Evolutionary conservation across 495 filamentous ascomycete genomes (phyloP).

Genomic region (Astrocystis sublimbata): DNA sequence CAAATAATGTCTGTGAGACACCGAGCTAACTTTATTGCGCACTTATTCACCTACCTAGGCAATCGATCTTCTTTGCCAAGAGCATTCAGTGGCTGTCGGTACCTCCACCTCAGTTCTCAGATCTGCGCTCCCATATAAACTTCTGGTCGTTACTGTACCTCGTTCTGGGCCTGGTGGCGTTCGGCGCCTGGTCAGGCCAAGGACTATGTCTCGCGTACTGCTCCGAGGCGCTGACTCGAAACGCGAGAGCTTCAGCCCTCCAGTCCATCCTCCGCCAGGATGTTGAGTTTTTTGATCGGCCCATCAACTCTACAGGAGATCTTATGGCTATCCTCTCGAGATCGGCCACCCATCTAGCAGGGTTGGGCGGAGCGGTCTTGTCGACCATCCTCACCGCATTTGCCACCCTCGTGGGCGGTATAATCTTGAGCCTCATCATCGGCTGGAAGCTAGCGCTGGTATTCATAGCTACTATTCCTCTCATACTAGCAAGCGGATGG

Average conservation of each 20-base stretch:
- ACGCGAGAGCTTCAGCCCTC: neutral
- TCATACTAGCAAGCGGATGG: conserved; percentile 80
- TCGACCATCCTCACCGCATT: conserved; percentile 73
- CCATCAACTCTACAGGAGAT: conserved; percentile 80
- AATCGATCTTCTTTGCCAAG: no score
- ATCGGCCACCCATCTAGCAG: conserved; percentile 79
- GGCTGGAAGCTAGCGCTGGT: conserved; percentile 93
- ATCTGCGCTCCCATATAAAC: no score
- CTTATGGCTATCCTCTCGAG: conserved; percentile 82
- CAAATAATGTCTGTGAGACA: no score
- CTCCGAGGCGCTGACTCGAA: no score
- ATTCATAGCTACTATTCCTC: conserved; percentile 75
- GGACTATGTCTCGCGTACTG: no score
- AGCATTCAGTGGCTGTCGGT: no score
- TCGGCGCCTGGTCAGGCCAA: no score
- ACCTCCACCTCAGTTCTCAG: no score
- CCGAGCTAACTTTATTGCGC: no score
- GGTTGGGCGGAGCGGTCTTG: conserved; percentile 77
- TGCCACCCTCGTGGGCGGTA: conserved; percentile 70
- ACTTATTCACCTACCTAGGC: no score
- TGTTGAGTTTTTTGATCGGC: conserved; percentile 87
- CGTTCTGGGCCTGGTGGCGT: no score
- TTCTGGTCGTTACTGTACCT: no score
- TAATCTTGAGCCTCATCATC: conserved; percentile 65
- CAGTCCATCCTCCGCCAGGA: conserved; percentile 61